phyloP scores from a whole-genome alignment of 2,329 filamentous ascomycete species.

The Colletotrichum lini region DNA sequence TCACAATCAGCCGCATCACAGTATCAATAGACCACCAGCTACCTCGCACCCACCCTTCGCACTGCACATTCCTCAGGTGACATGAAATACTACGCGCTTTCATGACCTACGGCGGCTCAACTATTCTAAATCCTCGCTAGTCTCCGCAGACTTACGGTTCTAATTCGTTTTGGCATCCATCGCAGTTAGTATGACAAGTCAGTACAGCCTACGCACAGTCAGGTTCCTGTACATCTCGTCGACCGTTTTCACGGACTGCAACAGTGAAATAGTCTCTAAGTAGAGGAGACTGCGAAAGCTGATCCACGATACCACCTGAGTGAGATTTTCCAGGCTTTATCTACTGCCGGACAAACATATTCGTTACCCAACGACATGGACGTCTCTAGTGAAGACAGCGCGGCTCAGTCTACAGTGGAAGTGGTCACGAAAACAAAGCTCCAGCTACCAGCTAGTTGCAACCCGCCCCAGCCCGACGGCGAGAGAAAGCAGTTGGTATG shows the following conservation, averaged over 20 bases:
- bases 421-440: slow-evolving; percentile 52
- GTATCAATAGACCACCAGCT: not conserved
- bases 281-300: not conserved
- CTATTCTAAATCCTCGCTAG: not conserved
- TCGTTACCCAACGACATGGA: slow-evolving; percentile 19
- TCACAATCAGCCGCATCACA: not conserved
- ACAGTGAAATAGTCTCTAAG: not conserved
- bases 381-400: slow-evolving; percentile 31
- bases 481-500: slow-evolving; percentile 85
- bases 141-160: not conserved
- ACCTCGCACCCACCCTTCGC: not conserved
- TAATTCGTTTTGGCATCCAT: not conserved
- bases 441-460: slow-evolving; percentile 85
- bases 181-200: too few relatives aligned
- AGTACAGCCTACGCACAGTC: not conserved
- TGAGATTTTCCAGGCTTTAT: too few relatives aligned
- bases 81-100: not conserved
- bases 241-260: too few relatives aligned
- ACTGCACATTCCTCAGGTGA: not conserved
- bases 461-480: slow-evolving; percentile 81
- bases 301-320: not conserved
- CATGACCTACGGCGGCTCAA: not conserved
- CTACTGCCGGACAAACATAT: not conserved
- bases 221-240: not conserved
- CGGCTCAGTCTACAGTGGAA: slow-evolving; percentile 23